phyloP scores from a whole-genome alignment of 1,284 basidiomycete genomes.

The Puccinia hordei region DNA sequence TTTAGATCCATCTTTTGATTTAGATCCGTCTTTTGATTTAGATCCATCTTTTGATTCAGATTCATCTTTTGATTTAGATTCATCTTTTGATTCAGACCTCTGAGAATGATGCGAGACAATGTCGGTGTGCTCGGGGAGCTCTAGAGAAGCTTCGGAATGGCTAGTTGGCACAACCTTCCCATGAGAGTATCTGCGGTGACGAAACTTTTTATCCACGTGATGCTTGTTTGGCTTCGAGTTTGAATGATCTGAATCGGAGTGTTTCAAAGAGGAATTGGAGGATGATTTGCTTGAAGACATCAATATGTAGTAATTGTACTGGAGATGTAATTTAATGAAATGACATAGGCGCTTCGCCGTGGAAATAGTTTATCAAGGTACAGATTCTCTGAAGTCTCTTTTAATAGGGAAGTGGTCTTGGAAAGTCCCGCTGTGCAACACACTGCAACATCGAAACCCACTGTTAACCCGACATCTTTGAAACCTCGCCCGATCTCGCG shows the following conservation, averaged over 20 bases:
- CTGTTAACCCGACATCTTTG: background rate
- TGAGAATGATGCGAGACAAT: background rate
- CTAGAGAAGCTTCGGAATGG: background rate
- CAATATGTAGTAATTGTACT: no score
- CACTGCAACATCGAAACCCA: background rate
- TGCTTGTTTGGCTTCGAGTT: constrained; percentile 8
- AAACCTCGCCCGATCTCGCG: background rate
- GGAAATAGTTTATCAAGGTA: background rate
- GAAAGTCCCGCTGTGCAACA: no score
- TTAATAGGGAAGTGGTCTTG: no score
- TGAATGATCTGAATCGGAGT: background rate
- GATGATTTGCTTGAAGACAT: constrained; percentile 6
- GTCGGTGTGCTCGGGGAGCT: background rate
- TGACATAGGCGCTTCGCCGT: no score
- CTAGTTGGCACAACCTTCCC: background rate
- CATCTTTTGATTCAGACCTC: background rate
- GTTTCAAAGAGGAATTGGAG: background rate
- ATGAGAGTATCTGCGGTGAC: background rate
- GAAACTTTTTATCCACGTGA: background rate
- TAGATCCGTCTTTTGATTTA: no score
- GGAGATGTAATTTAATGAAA: background rate
- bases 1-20: no score
- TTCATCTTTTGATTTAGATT: no score
- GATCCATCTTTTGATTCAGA: no score
- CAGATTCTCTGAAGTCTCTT: no score